Evolutionary conservation across 768 basidiomycete genomes (phyloP), one percentile per base, ranked within the genome.

Genomic region (Thelephora ganbajun): DNA sequence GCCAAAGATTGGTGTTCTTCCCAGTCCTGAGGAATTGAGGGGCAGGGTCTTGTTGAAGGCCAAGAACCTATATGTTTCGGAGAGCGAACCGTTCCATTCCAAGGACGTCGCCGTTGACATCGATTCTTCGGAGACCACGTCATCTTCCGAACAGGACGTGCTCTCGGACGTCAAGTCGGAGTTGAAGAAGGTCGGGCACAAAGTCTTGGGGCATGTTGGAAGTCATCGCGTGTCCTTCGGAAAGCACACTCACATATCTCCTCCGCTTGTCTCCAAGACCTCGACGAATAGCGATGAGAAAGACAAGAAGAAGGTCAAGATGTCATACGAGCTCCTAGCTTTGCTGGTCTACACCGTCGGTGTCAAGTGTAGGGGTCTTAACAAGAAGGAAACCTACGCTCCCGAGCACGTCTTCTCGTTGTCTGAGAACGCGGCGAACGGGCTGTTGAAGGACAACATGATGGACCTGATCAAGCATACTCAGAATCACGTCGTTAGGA

Each of bases 261-360:
- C 39, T 41, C 49, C 22, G 9, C 56, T 14, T 9, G 30, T 5
- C 14, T 34, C 47, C 26, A 41, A 45, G 19, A 37, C 37, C 30
- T 23, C 22, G 23, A 46, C 48, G 20, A 33, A 6, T 44, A 46
- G 33, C 47, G 46, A 45, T 35, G 43, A 6, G 1, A 30, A 30
- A 30, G 26, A 59, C 33, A 58, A 54, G 46, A 56, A 55, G 9
- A 83, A 80, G 56, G 63, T 65, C 19, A 79, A 77, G 56, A 91
- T 90, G 79, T 92, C 92, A 0, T 59, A 74, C 20, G 70, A 73
- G 2, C 73, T 98, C 1, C 76, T 78, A 1, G 67, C 74, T 1
- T 71, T 97, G 11, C 73, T 97, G 16, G 83, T 97, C 22, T 97
- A 98, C 63, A 97, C 94, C 5, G 79, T 94, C 46, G 94, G 94